Evolutionary conservation across 345 rosid genomes (phyloP), one percentile per base, ranked within the genome.

Genomic region (Psidium friedrichsthalianum): DNA sequence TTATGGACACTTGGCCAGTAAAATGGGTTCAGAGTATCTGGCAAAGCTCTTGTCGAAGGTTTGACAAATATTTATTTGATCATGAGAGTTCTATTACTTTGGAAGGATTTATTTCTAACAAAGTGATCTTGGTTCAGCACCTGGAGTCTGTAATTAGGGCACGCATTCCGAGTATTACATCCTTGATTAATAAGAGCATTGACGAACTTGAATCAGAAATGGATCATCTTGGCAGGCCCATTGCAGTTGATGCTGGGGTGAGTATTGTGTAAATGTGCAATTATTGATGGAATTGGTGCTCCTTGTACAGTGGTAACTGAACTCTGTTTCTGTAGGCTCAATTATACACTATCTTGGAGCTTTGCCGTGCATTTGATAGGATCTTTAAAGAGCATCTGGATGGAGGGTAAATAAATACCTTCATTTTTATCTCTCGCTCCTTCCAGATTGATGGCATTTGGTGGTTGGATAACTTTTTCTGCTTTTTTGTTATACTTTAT

Each of bases 31-130:
- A 22, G 99, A 91, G 88, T 95, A 97, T 92, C 95, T 97, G 27
- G 99, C 99, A 53, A 95, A 95, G 86, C 96, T 97, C 83, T 98
- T 97, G 76, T 97, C 99, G 6, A 93, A 95, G 98, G 99, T 97
- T 84, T 86, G 78, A 51, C 55, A 82, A 84, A 32, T 47, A 9
- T 54, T 86, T 40, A 49, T 32, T 8, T 78, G 6, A 57, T 51
- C 56, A 40, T 55, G n/a, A 51, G 27, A 54, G n/a, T 11, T 47
- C 52, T 74, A n/a, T n/a, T 32, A 64, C 16, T 69, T 82, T 47
- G 10, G 36, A 42, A 55, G 47, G 51, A 47, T 47, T 27, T 57
- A 59, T 82, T 84, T 87, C 83, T 88, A 78, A 87, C 85, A 59
- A 21, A 29, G 29, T 42, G 57, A 36, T 29, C 83, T 89, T 83